Base-by-base conservation (phyloP, 768 basidiomycete genomes). In the Suillus occidentalis region DNA sequence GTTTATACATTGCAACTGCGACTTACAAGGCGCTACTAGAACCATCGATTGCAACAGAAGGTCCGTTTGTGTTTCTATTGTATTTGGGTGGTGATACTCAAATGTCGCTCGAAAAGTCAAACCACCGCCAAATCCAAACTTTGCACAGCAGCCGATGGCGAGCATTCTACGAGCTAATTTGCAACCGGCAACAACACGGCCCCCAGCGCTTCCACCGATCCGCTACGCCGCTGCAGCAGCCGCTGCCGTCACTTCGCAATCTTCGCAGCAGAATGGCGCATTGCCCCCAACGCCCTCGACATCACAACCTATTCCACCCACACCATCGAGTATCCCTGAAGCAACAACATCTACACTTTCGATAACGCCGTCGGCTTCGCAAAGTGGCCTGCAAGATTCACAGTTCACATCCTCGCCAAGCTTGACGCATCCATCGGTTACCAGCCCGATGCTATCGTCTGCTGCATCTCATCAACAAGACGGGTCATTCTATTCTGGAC, bases 191-290 rank as follows among this genome's bases (percentile, higher is more conserved):
- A 84, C 82, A 65, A 85, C 82, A 62, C 84, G 72, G 39, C 74
- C 85, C 68, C 82, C 82, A 39, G 75, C 83, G 25, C 76, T 93
- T 63, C 91, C 94, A 52, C 91, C 94, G 14, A 92, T 96, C 72
- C 84, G 91, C 59, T 97, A 97, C 74, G 90, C 97, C 39, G 87
- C 94, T n/a, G 95, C 94, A 0, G 96, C 95, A 3, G 95, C 94
- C 0, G 75, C 75, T 0, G 75, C 71, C 0, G 75, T 76, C 8
- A 75, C 75, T 36, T 68, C 64, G 14, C 42, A 43, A 58, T 76
- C 75, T 42, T 69, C 64, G n/a, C 42, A 61, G 52, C 77, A 78
- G 63, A 73, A 80, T 49, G 73, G 76, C 5, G 70, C 74, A 66
- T 68, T 77, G 45, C 71, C 81, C 12, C 72, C 79, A 61, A 72